Evolutionary conservation across 169 alveolate species (phyloP).

Genomic region (Plasmodium blacklocki): DNA sequence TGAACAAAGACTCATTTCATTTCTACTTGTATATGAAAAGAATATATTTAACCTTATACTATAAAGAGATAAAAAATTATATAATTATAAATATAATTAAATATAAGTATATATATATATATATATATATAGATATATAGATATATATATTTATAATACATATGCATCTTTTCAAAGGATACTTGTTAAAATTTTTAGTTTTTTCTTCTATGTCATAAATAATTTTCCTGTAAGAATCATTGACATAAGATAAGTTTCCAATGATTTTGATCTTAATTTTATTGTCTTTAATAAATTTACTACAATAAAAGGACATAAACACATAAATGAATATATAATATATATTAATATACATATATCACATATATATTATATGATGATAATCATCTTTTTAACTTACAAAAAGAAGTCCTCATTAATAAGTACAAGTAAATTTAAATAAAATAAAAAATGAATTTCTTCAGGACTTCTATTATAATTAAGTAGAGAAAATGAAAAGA

Average conservation of each 20-base stretch:
- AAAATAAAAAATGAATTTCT: constrained; percentile 78
- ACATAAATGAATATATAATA: neutral
- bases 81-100: too few relatives aligned
- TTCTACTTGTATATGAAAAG: constrained; percentile 74
- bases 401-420: constrained; percentile 60
- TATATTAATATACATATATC: neutral
- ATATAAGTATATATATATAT: too few relatives aligned
- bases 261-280: constrained; percentile 76
- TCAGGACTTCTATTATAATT: constrained; percentile 87
- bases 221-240: constrained; percentile 74
- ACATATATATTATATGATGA: constrained; percentile 12
- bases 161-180: constrained; percentile 1
- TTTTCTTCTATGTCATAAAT: constrained; percentile 77
- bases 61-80: constrained; percentile 3
- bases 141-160: neutral
- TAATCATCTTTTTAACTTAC: constrained; percentile 8
- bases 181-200: constrained; percentile 79
- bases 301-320: neutral
- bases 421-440: constrained; percentile 61
- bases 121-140: constrained; percentile 4
- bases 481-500: constrained; percentile 89
- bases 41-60: constrained; percentile 53
- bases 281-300: constrained; percentile 77
- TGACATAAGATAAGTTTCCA: constrained; percentile 82
- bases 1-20: constrained; percentile 71